A percentile compares a stretch with the other conserved stretches of the same genome.
Evolutionary conservation across 176 grass and related monocot species (phyloP).

Genomic region (Saccharum officinarum): DNA sequence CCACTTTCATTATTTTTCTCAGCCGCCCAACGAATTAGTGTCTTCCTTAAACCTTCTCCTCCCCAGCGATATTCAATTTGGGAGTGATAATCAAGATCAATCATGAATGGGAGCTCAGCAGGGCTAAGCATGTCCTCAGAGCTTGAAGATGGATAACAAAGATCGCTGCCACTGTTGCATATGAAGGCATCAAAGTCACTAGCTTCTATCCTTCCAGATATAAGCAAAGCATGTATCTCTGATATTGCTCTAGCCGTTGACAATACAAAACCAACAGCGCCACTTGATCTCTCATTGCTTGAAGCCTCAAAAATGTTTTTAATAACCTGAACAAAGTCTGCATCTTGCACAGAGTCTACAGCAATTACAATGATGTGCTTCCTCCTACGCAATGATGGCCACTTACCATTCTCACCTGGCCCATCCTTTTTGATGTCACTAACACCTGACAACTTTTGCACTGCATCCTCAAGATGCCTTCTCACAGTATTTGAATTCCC

Average conservation of each 20-base stretch:
- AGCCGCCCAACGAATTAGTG: slow-evolving; percentile 67
- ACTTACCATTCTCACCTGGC: slow-evolving; percentile 49
- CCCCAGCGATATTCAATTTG: slow-evolving; percentile 93
- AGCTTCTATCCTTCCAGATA: slow-evolving; percentile 50
- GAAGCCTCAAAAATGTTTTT: slow-evolving; percentile 62
- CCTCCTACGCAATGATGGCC: slow-evolving; percentile 57
- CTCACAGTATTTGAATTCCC: slow-evolving; percentile 35
- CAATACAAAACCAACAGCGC: slow-evolving; percentile 61
- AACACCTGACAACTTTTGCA: slow-evolving; percentile 54
- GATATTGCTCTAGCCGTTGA: slow-evolving; percentile 63
- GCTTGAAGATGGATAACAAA: slow-evolving; percentile 72
- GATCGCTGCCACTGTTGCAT: slow-evolving; percentile 80
- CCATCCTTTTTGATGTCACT: slow-evolving; percentile 27
- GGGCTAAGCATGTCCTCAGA: slow-evolving; percentile 69
- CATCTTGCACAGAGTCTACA: slow-evolving; percentile 60
- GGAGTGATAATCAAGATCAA: slow-evolving; percentile 80
- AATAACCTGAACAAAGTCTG: slow-evolving; percentile 54
- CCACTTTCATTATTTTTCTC: slow-evolving; percentile 57
- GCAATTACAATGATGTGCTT: slow-evolving; percentile 69
- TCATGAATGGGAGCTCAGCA: slow-evolving; percentile 67
- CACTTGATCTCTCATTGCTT: slow-evolving; percentile 26
- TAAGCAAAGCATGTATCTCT: slow-evolving; percentile 60
- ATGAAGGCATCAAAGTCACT: slow-evolving; percentile 92
- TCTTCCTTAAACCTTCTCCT: slow-evolving; percentile 82
- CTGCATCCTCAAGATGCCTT: slow-evolving; percentile 53